Conservation (phyloP, 768 basidiomycete species). For the Calocera cornea region DNA sequence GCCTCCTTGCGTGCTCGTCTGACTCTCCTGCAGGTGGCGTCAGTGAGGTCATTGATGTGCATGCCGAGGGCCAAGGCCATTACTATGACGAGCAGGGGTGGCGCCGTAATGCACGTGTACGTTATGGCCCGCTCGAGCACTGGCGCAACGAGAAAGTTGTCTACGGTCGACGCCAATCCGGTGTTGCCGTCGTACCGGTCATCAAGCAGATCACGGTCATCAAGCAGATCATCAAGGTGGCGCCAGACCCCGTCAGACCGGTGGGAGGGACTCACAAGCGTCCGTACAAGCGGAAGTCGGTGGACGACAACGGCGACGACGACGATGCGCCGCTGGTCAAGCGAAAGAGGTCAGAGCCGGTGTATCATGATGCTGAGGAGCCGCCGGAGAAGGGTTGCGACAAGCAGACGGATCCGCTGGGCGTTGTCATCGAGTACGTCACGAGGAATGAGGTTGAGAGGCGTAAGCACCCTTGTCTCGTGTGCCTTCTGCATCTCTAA, state of each 20-base stretch:
- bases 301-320: conserved; percentile 10
- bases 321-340: conserved; percentile 11
- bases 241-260: conserved; percentile 1
- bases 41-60: conserved; percentile 3
- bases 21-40: conserved; percentile 2
- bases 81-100: conserved; percentile 32
- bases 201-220: too few relatives aligned
- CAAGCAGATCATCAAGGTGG: conserved; percentile 27
- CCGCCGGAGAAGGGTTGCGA: conserved; percentile 65
- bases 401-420: conserved; percentile 51
- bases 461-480: conserved; percentile 43
- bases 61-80: conserved; percentile 7
- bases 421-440: conserved; percentile 54
- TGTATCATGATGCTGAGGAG: conserved; percentile 9
- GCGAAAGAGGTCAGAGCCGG: conserved; percentile 13
- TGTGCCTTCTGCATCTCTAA: not conserved
- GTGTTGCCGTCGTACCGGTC: conserved; percentile 34
- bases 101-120: conserved; percentile 56
- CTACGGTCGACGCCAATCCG: conserved; percentile 48
- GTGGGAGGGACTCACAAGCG: not conserved
- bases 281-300: not conserved
- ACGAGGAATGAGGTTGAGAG: conserved; percentile 47
- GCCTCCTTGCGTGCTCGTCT: too few relatives aligned
- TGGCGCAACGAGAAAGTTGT: conserved; percentile 90
- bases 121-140: conserved; percentile 65